Base-by-base conservation (phyloP, 2,329 filamentous ascomycete genomes). In the Xylariaceae sp. region DNA sequence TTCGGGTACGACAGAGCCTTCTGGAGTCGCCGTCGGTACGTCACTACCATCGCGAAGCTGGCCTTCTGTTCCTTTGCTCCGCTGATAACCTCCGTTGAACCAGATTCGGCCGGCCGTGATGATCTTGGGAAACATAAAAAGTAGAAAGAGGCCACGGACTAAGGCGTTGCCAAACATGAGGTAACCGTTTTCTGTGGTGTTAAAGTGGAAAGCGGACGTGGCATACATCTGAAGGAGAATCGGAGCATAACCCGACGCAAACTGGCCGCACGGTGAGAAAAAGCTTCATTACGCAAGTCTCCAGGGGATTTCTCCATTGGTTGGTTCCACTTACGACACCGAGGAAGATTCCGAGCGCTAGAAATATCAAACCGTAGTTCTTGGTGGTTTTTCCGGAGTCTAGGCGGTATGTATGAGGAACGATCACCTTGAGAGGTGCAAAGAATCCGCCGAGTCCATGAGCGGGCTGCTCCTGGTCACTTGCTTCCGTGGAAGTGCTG, bases 191-290 rank as follows among this genome's bases (percentile, higher is more conserved):
- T 81, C 73, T 0, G 69, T 74, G n/a, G 80, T 80, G 44, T 71
- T 71, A 53, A 83, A 84, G 54, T 74, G 70, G 57, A 83, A 83
- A 0, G 71, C 72, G 1, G 79, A 75, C 0, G 80, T 82, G 2
- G 79, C 78, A 51, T 82, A 83, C 73, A 83, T 76, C 57, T 83
- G 80, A 30, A 83, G 75, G 0, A 89, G 70, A 0, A 81, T 74
- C 0, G 83, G 81, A 0, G 85, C 84, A 52, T 87, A 89, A 1
- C 83, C 84, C 0, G 86, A 88, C 0, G 86, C 85, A 1, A 88
- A 74, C 64, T 78, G 51, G 22, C 55, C 18, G 42, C 19, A 8
- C 12, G 16, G 51, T 46, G 18, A 50, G 10, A 13, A 18, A 57
- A 26, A 49, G 51, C 19, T 34, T 49, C n/a, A 51, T 32, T 2